These are phyloP conservation scores for Arthrobotrys iridis DNA, from an alignment of 2,329 filamentous ascomycete genomes.

Conservation along the genomic window DNA sequence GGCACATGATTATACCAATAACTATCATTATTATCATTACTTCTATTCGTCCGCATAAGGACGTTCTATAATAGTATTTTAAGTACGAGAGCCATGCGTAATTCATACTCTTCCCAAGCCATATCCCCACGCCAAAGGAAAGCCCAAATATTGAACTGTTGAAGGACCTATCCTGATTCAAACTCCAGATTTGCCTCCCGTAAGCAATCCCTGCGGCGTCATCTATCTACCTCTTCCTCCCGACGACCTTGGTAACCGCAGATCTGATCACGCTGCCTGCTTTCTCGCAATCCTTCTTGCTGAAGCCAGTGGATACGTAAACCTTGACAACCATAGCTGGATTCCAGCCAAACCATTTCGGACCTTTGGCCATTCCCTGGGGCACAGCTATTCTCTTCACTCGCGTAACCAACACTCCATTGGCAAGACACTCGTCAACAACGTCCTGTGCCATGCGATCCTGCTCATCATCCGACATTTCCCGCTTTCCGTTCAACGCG, in stretches of 20 bases:
- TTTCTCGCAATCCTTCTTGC: slow-evolving; percentile 95
- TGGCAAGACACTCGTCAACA: slow-evolving; percentile 94
- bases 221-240: slow-evolving; percentile 59
- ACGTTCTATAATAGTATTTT: slow-evolving; percentile 14
- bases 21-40: slow-evolving; percentile 53
- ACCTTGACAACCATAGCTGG: slow-evolving; percentile 80
- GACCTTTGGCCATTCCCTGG: slow-evolving; percentile 64
- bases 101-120: not conserved
- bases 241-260: slow-evolving; percentile 92
- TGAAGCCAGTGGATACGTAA: slow-evolving; percentile 85
- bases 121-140: not conserved
- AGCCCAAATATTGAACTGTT: not conserved
- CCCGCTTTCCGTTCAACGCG: slow-evolving; percentile 35
- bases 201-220: not conserved
- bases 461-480: slow-evolving; percentile 70
- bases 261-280: slow-evolving; percentile 87
- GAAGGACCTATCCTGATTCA: not conserved
- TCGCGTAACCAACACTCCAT: slow-evolving; percentile 87
- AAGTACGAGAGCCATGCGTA: not conserved
- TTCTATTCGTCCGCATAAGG: slow-evolving; percentile 52
- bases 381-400: slow-evolving; percentile 78
- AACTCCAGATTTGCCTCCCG: not conserved
- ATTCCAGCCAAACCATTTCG: slow-evolving; percentile 75
- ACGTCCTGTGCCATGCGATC: slow-evolving; percentile 86
- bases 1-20: not conserved